Conservation (phyloP, 2,329 filamentous ascomycete genomes). For the Ophiostoma sp. region DNA sequence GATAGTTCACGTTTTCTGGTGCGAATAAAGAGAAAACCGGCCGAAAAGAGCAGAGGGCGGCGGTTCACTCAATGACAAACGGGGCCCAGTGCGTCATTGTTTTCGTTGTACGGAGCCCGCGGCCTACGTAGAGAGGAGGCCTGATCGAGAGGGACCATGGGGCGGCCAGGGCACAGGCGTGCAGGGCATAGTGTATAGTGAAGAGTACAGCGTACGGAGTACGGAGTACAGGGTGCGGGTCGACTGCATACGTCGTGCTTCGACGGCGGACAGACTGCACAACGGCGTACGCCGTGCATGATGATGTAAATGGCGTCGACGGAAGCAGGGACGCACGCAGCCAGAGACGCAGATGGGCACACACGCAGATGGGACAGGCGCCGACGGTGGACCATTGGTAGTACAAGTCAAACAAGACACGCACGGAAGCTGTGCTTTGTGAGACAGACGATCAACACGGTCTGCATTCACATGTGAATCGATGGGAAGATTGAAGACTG, state of each 20-base stretch:
- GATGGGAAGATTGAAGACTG: background rate
- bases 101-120: background rate
- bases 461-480: background rate
- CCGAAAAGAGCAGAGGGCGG: background rate
- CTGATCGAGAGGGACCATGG: background rate
- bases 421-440: background rate
- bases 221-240: background rate
- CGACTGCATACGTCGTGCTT: background rate
- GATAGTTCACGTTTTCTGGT: background rate
- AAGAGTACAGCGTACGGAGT: too few species aligned
- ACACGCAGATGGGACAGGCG: too few species aligned
- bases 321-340: background rate
- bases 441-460: background rate
- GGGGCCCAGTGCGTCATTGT: constrained; percentile 10
- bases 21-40: background rate
- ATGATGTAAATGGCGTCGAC: background rate
- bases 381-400: too few species aligned
- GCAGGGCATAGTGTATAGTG: too few species aligned
- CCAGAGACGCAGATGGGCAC: background rate
- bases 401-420: too few species aligned
- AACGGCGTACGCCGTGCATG: background rate
- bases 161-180: background rate
- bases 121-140: background rate
- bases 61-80: constrained; percentile 3
- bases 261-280: background rate